phyloP scores from a whole-genome alignment of 441 rosid genomes.

The Breynia disticha region DNA sequence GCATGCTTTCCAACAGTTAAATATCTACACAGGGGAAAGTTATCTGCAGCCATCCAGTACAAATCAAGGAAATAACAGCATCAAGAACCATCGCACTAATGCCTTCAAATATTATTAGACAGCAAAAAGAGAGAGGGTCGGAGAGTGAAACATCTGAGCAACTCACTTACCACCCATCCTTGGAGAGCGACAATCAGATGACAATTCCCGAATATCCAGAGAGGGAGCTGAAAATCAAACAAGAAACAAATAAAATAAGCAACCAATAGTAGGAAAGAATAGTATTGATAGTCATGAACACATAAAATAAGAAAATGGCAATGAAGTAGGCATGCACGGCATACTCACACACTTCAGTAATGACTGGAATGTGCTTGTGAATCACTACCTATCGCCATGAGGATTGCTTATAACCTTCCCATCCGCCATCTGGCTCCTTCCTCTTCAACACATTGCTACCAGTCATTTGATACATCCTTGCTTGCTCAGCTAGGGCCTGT shows the following conservation, averaged over 20 bases:
- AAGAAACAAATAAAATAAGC: neutral
- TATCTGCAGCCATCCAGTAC: neutral
- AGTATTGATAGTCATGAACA: neutral
- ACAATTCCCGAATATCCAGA: neutral
- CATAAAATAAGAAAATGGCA: neutral
- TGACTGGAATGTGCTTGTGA: constrained; percentile 18
- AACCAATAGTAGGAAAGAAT: neutral
- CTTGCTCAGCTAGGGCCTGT: constrained; percentile 22
- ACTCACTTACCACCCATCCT: neutral
- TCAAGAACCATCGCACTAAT: neutral
- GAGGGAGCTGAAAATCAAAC: neutral
- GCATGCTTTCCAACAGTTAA: no score
- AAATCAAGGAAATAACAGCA: neutral
- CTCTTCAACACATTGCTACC: constrained; percentile 26
- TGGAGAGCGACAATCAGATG: neutral
- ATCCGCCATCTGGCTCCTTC: constrained; percentile 43
- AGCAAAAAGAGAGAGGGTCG: neutral
- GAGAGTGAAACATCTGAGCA: neutral
- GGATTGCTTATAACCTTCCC: constrained; percentile 37
- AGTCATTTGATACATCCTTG: constrained; percentile 24
- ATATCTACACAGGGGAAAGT: no score
- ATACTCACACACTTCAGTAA: constrained; percentile 38
- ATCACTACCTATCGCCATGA: constrained; percentile 27
- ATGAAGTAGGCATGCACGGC: neutral
- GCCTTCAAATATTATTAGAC: neutral